A percentile compares a stretch with the other conserved stretches of the same genome.
Conservation (phyloP, 306 rosid genomes). For the Pueraria montana region DNA sequence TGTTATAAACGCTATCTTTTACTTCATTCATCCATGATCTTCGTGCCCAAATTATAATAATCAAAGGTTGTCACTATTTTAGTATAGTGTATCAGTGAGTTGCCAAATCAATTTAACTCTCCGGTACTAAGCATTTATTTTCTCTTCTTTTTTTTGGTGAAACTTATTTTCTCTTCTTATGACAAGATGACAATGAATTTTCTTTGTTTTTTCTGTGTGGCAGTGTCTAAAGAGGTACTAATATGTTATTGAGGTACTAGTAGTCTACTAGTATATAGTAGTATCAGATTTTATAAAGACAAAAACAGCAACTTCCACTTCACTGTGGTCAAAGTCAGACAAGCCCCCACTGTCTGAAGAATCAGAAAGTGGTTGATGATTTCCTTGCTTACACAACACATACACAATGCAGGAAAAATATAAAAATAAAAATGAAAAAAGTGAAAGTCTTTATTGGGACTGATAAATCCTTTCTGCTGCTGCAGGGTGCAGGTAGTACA, state of each 20-base stretch:
- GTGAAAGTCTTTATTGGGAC: slow-evolving; percentile 64
- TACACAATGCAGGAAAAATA: background rate
- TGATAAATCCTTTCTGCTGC: slow-evolving; percentile 54
- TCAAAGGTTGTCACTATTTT: background rate
- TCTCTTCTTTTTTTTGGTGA: no score
- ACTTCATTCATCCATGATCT: background rate
- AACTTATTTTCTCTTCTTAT: background rate
- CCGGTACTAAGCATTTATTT: background rate
- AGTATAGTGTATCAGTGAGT: background rate
- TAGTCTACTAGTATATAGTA: no score
- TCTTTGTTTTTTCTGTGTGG: background rate
- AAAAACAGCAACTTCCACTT: slow-evolving; percentile 43
- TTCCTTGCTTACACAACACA: slow-evolving; percentile 43
- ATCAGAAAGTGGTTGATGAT: slow-evolving; percentile 59
- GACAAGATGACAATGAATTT: background rate
- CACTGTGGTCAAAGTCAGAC: slow-evolving; percentile 61
- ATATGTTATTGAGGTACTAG: no score
- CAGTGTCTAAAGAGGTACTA: no score
- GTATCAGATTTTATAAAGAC: background rate
- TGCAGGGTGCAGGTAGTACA: slow-evolving; percentile 5
- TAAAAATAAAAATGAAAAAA: background rate
- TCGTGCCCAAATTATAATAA: background rate
- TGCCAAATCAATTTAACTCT: background rate
- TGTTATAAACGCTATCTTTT: no score
- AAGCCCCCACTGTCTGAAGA: slow-evolving; percentile 54